These are phyloP conservation scores for Solanum ossicruentum DNA, from an alignment of 257 asterid genomes.

Conservation along the genomic window DNA sequence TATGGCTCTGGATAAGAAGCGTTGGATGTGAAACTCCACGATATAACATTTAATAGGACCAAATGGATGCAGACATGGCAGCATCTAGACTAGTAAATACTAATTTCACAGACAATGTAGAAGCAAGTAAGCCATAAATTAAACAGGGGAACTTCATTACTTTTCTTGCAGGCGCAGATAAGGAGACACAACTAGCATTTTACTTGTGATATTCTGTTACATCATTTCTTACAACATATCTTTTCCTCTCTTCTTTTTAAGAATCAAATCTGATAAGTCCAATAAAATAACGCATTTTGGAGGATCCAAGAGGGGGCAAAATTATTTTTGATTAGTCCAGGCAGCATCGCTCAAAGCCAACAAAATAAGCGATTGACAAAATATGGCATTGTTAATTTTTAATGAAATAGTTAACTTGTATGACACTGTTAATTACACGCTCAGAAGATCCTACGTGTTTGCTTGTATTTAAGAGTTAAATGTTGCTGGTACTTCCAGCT, in stretches of 20 bases:
- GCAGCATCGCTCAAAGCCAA: background rate
- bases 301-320: background rate
- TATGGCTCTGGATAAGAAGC: conserved; percentile 33
- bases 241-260: background rate
- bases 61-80: background rate
- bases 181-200: background rate
- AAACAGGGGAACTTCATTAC: background rate
- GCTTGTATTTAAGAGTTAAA: background rate
- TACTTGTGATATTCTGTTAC: background rate
- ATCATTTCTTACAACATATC: background rate
- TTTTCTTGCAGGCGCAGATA: background rate
- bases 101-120: background rate
- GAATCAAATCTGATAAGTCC: background rate
- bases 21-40: background rate
- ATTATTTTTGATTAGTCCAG: background rate
- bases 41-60: background rate
- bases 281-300: background rate
- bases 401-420: too few species aligned
- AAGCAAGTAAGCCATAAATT: background rate
- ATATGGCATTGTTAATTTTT: background rate
- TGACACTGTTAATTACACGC: background rate
- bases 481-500: background rate
- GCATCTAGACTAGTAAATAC: background rate
- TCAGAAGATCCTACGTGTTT: background rate
- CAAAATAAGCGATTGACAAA: background rate